phyloP scores from a whole-genome alignment of 495 filamentous ascomycete genomes.

The Terfezia boudieri region DNA sequence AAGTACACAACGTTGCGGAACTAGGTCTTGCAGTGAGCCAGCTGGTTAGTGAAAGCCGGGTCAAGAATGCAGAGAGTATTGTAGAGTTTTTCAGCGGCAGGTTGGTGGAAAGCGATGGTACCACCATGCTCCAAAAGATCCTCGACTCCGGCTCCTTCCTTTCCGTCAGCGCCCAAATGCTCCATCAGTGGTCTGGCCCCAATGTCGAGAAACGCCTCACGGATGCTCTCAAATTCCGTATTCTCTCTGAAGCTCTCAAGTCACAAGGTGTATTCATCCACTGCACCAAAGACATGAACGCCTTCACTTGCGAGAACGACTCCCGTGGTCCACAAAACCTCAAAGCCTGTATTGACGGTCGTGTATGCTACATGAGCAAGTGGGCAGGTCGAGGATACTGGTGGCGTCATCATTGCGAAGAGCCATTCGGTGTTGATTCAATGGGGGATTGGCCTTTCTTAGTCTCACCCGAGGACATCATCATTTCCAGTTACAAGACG shows the following conservation, averaged over 20 bases:
- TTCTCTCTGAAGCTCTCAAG: slow-evolving; percentile 5
- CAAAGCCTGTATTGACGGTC: slow-evolving; percentile 10
- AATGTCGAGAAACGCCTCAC: not conserved
- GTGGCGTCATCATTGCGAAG: slow-evolving; percentile 7
- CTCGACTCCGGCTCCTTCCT: not conserved
- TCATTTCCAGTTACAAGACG: not conserved
- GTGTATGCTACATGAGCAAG: slow-evolving; percentile 13
- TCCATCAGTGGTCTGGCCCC: not conserved
- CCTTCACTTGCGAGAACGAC: slow-evolving; percentile 7
- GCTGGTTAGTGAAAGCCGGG: not conserved
- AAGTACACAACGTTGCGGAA: not conserved
- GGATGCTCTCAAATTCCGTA: not conserved
- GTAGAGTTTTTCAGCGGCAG: not conserved
- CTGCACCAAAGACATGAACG: slow-evolving; percentile 4
- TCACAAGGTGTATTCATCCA: slow-evolving; percentile 7
- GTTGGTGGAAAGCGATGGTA: not conserved
- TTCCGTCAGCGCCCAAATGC: not conserved
- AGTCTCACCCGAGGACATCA: slow-evolving; percentile 4
- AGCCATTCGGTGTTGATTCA: slow-evolving; percentile 9
- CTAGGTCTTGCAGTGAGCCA: not conserved
- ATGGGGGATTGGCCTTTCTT: slow-evolving; percentile 6
- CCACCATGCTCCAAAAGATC: not conserved
- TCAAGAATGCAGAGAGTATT: not conserved
- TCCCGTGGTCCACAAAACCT: slow-evolving; percentile 10
- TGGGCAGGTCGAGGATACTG: slow-evolving; percentile 1